These are phyloP conservation scores for Fusarium sp. DNA, from an alignment of 2,329 filamentous ascomycete species.

Conservation along the genomic window DNA sequence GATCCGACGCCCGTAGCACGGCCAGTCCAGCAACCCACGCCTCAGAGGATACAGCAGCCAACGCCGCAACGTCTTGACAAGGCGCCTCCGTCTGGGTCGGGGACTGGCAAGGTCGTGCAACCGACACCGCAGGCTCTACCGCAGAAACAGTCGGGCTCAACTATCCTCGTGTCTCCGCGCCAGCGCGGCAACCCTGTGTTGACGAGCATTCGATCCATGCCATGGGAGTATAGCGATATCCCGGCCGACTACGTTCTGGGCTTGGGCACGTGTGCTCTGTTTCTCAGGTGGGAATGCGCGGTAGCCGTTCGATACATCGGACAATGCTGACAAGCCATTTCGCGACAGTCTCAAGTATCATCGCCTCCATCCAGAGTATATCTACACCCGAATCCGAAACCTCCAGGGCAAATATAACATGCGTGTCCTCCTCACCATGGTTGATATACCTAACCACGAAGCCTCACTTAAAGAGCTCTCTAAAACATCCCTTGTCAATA, in stretches of 20 bases:
- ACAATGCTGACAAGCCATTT: conserved; percentile 7
- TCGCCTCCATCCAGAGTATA: conserved; percentile 96
- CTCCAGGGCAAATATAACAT: conserved; percentile 90
- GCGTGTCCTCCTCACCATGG: conserved; percentile 89
- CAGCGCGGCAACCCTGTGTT: conserved; percentile 97
- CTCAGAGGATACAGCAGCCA: conserved; percentile 63
- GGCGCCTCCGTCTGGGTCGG: conserved; percentile 59
- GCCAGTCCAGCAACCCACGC: conserved; percentile 57
- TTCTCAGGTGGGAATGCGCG: conserved; percentile 71
- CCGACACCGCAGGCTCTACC: conserved; percentile 90
- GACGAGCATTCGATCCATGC: conserved; percentile 82
- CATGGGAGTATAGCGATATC: conserved; percentile 99
- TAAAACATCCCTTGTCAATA: conserved; percentile 93
- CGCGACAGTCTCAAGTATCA: conserved; percentile 88
- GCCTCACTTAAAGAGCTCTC: conserved; percentile 90
- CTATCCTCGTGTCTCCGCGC: conserved; percentile 90
- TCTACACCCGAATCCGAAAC: conserved; percentile 91
- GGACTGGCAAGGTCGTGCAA: conserved; percentile 78
- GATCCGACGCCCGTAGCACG: conserved; percentile 52
- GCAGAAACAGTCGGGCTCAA: conserved; percentile 75
- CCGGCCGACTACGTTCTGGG: conserved; percentile 94
- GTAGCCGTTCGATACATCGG: background rate
- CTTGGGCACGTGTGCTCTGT: conserved; percentile 89
- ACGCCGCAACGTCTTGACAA: conserved; percentile 71
- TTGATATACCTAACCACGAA: conserved; percentile 96